Conservation (phyloP, 75 land plant species). For the Cunninghamia lanceolata region DNA sequence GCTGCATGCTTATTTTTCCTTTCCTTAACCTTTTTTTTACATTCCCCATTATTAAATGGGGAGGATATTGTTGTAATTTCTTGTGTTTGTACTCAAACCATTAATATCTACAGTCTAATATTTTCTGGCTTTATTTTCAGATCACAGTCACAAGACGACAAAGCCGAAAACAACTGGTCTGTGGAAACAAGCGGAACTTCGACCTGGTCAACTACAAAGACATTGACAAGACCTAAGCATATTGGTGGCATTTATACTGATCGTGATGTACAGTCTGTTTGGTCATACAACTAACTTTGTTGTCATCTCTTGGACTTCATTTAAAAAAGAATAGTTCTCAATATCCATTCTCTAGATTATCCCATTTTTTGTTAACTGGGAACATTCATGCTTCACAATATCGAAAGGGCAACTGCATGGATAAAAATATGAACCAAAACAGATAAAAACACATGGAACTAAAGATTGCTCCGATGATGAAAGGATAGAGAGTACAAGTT, state of each 20-base stretch:
- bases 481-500: background rate
- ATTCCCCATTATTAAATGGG: no score
- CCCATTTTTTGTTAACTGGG: background rate
- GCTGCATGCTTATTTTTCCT: background rate
- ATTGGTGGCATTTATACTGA: conserved; percentile 29
- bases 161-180: conserved; percentile 19
- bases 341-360: background rate
- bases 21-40: no score
- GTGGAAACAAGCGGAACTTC: conserved; percentile 19
- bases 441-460: background rate
- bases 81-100: background rate
- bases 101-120: background rate
- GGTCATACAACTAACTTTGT: conserved; percentile 29
- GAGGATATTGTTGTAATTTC: no score
- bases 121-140: background rate
- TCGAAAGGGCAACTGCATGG: background rate
- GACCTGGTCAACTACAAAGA: background rate
- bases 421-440: background rate
- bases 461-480: background rate
- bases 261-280: conserved; percentile 40
- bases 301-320: background rate
- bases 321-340: background rate
- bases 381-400: background rate
- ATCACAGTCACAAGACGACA: background rate
- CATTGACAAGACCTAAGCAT: conserved; percentile 11